phyloP scores from a whole-genome alignment of 305 asterid genomes.

The Fraxinus greggii region DNA sequence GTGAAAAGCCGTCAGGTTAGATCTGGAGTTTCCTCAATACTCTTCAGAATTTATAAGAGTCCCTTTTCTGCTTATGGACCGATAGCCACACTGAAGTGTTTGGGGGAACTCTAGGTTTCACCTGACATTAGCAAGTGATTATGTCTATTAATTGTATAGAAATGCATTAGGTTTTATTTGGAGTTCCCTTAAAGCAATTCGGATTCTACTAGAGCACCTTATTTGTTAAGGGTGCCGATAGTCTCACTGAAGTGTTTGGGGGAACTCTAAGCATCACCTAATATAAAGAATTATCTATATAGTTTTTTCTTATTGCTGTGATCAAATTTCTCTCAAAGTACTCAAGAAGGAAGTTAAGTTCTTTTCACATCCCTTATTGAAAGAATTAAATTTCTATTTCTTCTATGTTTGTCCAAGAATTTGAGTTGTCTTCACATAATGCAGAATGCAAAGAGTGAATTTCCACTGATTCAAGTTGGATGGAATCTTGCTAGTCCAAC shows the following conservation, averaged over 20 bases:
- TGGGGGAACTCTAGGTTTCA: constrained; percentile 59
- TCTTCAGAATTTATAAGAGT: constrained; percentile 36
- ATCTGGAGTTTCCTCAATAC: constrained; percentile 36
- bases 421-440: background rate
- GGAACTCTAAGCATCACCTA: constrained; percentile 10
- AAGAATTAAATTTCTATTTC: background rate
- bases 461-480: constrained; percentile 69
- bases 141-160: background rate
- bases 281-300: background rate
- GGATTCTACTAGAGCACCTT: background rate
- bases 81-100: constrained; percentile 56
- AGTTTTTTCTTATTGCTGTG: background rate
- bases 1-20: constrained; percentile 19
- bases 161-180: constrained; percentile 11
- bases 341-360: background rate
- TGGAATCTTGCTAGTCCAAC: constrained; percentile 45
- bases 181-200: constrained; percentile 47
- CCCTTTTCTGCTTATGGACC: background rate
- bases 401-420: background rate
- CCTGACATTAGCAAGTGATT: constrained; percentile 23
- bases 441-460: constrained; percentile 63
- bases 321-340: background rate
- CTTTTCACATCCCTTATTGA: background rate
- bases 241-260: constrained; percentile 25
- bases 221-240: background rate